These are phyloP conservation scores for Rhipidocladum racemiflorum DNA, from an alignment of 176 grass and related monocot species.

Conservation along the genomic window DNA sequence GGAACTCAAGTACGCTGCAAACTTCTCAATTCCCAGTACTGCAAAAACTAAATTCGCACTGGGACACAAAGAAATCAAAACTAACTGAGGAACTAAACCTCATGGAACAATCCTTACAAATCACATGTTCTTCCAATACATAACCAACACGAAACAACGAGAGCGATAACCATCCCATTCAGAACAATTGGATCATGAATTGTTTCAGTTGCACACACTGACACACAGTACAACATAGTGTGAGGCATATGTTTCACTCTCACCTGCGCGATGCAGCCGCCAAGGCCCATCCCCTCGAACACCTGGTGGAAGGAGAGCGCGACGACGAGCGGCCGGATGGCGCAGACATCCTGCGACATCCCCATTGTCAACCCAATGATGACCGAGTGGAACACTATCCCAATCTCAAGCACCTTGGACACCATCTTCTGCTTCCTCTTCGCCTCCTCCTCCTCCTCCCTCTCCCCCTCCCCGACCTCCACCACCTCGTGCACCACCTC, in stretches of 20 bases:
- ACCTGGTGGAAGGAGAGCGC: conserved; percentile 91
- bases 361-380: conserved; percentile 60
- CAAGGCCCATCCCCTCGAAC: conserved; percentile 91
- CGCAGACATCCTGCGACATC: conserved; percentile 89
- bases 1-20: neutral
- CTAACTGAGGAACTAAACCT: neutral
- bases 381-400: conserved; percentile 92
- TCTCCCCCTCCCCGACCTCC: conserved; percentile 33
- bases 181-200: neutral
- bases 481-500: conserved; percentile 43
- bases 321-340: conserved; percentile 78
- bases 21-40: neutral
- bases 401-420: conserved; percentile 91
- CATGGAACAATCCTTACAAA: neutral
- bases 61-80: neutral
- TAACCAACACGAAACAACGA: neutral
- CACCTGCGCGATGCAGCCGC: conserved; percentile 95
- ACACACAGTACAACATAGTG: neutral
- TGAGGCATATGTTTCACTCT: neutral
- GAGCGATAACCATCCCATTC: neutral
- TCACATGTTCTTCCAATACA: neutral
- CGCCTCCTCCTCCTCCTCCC: conserved; percentile 61
- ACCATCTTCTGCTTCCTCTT: conserved; percentile 97
- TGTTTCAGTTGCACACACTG: neutral
- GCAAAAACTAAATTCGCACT: conserved; percentile 1